Base-by-base conservation (phyloP, 2,329 filamentous ascomycete genomes). In the Aureobasidium zeae region DNA sequence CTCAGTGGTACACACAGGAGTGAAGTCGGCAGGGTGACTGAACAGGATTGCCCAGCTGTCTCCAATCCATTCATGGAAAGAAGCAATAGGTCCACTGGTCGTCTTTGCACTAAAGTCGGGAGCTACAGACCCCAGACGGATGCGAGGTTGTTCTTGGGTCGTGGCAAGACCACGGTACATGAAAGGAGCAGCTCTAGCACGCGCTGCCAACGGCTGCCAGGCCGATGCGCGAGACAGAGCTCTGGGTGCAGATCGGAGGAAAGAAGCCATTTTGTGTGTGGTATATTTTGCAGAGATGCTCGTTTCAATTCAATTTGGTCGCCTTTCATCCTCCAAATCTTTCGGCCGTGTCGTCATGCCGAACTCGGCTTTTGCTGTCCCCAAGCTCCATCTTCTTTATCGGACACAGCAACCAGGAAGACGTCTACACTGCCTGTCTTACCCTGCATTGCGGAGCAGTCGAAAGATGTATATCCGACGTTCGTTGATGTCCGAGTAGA, bases 1-100 rank as follows among this genome's bases (percentile, higher is more conserved):
- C 71, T 95, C 88, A 44, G 87, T 95, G 52, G 88, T 95, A 75
- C 88, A 95, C 48, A 94, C 88, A 44, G 88, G 88, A 2, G 88
- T 94, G 73, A 85, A 94, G 67, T 94, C 88, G 48, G 68, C 82
- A 3, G 85, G 85, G 69, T 89, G 85, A 22, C 81, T 86, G 73
- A 91, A 89, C 55, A 91, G 72, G 52, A 91, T 76, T 47, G 81
- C 78, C 85, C 85, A 89, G 58, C 74, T 81, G 70, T 82, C 72
- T 58, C 79, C 81, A 52, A 88, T 75, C 69, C 83, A 88, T 64
- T 86, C 73, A 66, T 88, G 83, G 71, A 89, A 87, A 1, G 39
- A 44, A 31, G 4, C 10, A n/a, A 13, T 24, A 2, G 20, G n/a
- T 46, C 44, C 59, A 55, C 76, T 70, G 48, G 84, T 89, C 50